Evolutionary conservation across 2,329 filamentous ascomycete species (phyloP).

Genomic region (Microdochium trichocladiopsis): DNA sequence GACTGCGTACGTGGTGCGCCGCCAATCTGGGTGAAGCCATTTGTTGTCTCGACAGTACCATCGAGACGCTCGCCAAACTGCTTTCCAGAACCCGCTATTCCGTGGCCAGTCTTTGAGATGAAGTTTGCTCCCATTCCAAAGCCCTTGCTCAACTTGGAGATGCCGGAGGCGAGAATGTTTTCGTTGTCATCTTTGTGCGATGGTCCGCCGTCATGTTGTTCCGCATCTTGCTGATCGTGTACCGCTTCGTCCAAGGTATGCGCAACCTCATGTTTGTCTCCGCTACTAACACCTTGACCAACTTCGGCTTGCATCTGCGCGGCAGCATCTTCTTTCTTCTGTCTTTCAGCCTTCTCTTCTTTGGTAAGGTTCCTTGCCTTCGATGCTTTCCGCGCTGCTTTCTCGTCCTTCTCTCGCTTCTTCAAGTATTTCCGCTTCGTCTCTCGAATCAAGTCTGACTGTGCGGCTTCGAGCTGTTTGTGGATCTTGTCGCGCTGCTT

Average conservation of each 20-base stretch:
- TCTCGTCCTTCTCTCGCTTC: conserved; percentile 55
- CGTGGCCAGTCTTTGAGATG: conserved; percentile 34
- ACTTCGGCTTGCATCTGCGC: conserved; percentile 43
- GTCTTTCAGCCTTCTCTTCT: conserved; percentile 37
- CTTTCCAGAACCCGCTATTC: conserved; percentile 35
- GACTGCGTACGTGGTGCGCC: conserved; percentile 11
- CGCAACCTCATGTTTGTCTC: conserved; percentile 39
- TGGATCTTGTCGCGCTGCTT: conserved; percentile 67
- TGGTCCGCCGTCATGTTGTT: conserved; percentile 4
- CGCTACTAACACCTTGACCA: conserved; percentile 40
- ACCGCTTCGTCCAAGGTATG: conserved; percentile 12
- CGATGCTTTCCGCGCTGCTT: conserved; percentile 48
- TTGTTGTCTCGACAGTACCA: conserved; percentile 43
- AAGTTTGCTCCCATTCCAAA: conserved; percentile 36
- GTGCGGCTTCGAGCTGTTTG: conserved; percentile 65
- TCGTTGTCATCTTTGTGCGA: background rate
- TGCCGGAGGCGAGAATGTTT: conserved; percentile 15
- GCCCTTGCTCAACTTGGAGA: conserved; percentile 41
- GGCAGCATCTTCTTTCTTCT: conserved; percentile 39
- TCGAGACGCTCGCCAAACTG: conserved; percentile 43
- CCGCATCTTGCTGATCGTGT: conserved; percentile 16
- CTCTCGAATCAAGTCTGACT: conserved; percentile 74
- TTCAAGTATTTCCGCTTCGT: conserved; percentile 78
- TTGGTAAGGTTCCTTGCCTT: conserved; percentile 43
- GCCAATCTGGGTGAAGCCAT: conserved; percentile 39